Conservation (phyloP, 352 stramenopile genomes). For the Saprolegnia diclina region DNA sequence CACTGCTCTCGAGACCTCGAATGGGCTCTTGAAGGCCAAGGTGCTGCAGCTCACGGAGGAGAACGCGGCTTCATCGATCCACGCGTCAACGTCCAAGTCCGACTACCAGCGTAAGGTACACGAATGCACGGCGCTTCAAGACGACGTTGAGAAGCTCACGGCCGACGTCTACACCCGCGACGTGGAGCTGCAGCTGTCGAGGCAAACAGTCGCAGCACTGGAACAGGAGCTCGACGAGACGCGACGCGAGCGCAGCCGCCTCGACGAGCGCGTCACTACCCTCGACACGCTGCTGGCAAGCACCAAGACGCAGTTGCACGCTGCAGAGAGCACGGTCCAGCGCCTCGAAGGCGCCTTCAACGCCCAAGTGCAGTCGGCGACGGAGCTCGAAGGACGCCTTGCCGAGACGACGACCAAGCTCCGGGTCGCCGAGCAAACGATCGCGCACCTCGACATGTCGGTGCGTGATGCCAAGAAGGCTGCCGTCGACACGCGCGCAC, state of each 20-base stretch:
- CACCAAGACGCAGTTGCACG: not conserved
- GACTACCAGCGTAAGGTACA: slow-evolving; percentile 35
- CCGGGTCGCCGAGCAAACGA: too few relatives aligned
- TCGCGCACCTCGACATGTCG: too few relatives aligned
- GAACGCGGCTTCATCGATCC: slow-evolving; percentile 45
- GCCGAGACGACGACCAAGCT: too few relatives aligned
- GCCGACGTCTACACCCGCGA: slow-evolving; percentile 27
- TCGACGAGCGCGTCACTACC: too few relatives aligned
- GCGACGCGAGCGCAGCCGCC: not conserved
- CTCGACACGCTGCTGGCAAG: too few relatives aligned
- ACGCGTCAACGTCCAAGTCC: slow-evolving; percentile 33
- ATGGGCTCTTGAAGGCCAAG: slow-evolving; percentile 40
- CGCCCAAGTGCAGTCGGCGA: not conserved
- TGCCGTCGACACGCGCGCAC: not conserved
- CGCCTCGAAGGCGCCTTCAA: slow-evolving; percentile 7
- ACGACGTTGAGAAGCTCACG: slow-evolving; percentile 40
- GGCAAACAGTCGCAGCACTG: not conserved
- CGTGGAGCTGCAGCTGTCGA: slow-evolving; percentile 8
- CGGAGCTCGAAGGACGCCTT: too few relatives aligned
- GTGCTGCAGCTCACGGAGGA: slow-evolving; percentile 61
- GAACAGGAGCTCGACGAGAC: not conserved
- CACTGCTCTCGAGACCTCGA: slow-evolving; percentile 34
- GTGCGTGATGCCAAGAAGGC: slow-evolving; percentile 14
- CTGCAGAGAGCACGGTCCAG: not conserved
- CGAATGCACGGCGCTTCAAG: slow-evolving; percentile 38